Conservation (phyloP, 2,329 filamentous ascomycete genomes). For the Exophiala spinifera region DNA sequence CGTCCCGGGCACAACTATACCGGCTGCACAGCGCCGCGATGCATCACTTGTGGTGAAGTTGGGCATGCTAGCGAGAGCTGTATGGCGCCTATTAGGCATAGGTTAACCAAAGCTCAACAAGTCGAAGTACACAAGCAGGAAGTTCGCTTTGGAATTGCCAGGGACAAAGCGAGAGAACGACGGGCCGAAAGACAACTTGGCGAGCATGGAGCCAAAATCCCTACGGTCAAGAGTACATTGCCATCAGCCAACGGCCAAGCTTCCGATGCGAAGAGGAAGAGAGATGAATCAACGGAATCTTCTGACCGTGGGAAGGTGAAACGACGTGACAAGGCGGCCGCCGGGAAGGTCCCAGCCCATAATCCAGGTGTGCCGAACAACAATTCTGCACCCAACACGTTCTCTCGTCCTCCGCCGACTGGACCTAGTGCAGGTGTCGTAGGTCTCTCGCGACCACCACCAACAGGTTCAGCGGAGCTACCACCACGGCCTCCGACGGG, state of each 20-base stretch:
- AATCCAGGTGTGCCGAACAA: not conserved
- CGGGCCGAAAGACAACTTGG: slow-evolving; percentile 43
- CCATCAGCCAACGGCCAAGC: slow-evolving; percentile 3
- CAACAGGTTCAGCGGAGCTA: slow-evolving; percentile 1
- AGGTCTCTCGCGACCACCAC: slow-evolving; percentile 1
- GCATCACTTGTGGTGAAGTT: slow-evolving; percentile 43
- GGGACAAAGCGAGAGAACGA: slow-evolving; percentile 38
- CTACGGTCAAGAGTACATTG: slow-evolving; percentile 31
- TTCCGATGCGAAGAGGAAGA: slow-evolving; percentile 24
- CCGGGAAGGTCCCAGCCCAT: not conserved
- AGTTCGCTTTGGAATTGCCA: slow-evolving; percentile 32
- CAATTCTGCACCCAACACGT: not conserved
- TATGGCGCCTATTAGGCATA: slow-evolving; percentile 29
- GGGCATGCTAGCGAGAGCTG: slow-evolving; percentile 41
- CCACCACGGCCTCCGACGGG: not conserved
- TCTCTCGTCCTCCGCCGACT: too few relatives aligned
- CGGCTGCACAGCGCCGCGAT: slow-evolving; percentile 42
- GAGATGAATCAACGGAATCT: slow-evolving; percentile 17
- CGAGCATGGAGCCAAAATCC: slow-evolving; percentile 45
- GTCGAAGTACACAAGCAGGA: slow-evolving; percentile 39
- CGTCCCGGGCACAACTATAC: slow-evolving; percentile 37
- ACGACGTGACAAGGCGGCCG: slow-evolving; percentile 1
- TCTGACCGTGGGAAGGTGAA: slow-evolving; percentile 13
- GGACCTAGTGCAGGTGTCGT: not conserved
- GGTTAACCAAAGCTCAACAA: slow-evolving; percentile 39